phyloP scores from a whole-genome alignment of 2,329 filamentous ascomycete species.

The Pseudopithomyces chartarum region DNA sequence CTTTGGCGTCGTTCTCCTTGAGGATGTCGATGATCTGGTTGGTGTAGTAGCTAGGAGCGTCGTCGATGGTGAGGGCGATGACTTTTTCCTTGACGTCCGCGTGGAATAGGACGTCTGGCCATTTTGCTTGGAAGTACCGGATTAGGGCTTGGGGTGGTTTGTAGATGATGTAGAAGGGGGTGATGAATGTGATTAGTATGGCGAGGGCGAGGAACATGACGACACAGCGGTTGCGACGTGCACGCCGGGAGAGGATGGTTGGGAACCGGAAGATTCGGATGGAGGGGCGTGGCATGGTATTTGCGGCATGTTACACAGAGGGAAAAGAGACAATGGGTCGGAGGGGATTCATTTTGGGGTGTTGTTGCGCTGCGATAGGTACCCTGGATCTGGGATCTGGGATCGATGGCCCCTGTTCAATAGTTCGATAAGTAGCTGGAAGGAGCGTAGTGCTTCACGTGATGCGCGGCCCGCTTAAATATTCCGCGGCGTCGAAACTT shows the following conservation, averaged over 20 bases:
- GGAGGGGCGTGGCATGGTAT: slow-evolving; percentile 32
- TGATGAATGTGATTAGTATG: slow-evolving; percentile 32
- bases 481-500: neutral
- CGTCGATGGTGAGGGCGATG: slow-evolving; percentile 85
- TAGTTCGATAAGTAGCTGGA: neutral
- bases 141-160: slow-evolving; percentile 78
- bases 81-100: slow-evolving; percentile 65
- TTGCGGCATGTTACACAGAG: too few species aligned
- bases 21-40: slow-evolving; percentile 71
- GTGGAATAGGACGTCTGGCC: slow-evolving; percentile 81
- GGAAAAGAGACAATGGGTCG: neutral
- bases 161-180: slow-evolving; percentile 70
- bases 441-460: neutral
- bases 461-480: slow-evolving; percentile 1
- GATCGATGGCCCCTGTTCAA: neutral
- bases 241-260: slow-evolving; percentile 37
- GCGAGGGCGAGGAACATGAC: slow-evolving; percentile 42
- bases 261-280: slow-evolving; percentile 44
- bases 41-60: slow-evolving; percentile 78
- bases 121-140: slow-evolving; percentile 69
- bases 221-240: slow-evolving; percentile 43
- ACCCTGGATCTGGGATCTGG: too few species aligned
- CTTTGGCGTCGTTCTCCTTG: slow-evolving; percentile 66
- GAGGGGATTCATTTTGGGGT: neutral
- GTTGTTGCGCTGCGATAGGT: neutral